phyloP scores from a whole-genome alignment of 1,139 yeast genomes.

The Taphrina flavorubra region DNA sequence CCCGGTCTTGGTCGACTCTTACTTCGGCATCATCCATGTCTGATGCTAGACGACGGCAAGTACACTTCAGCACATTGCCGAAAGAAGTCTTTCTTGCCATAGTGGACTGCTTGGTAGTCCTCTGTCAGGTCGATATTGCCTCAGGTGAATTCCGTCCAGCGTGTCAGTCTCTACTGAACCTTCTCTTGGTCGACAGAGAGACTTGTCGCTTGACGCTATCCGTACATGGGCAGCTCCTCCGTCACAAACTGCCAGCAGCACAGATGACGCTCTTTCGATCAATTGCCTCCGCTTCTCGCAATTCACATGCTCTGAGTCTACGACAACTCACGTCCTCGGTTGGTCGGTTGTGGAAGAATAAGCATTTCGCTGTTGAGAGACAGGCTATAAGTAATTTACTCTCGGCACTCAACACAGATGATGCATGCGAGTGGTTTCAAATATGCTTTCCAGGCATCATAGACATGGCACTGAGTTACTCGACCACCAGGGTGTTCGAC shows the following conservation, averaged over 20 bases:
- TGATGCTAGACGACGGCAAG: background rate
- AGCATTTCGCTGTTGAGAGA: background rate
- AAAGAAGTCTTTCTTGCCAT: background rate
- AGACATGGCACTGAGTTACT: constrained; percentile 1
- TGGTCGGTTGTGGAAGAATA: background rate
- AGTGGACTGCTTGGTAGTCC: constrained; percentile 6
- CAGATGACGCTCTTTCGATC: constrained; percentile 18
- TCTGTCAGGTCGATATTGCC: constrained; percentile 3
- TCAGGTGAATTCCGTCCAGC: constrained; percentile 11
- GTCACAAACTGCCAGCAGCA: background rate
- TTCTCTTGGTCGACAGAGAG: background rate
- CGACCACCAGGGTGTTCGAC: constrained; percentile 11
- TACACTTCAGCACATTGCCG: constrained; percentile 4
- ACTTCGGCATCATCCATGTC: background rate
- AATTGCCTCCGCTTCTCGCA: constrained; percentile 3
- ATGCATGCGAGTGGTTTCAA: constrained; percentile 7
- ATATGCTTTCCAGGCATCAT: constrained; percentile 20
- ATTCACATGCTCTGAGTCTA: constrained; percentile 2
- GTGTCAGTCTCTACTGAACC: background rate
- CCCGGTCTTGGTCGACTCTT: background rate
- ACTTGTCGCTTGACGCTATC: background rate
- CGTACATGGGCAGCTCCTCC: background rate
- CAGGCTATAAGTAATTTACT: constrained; percentile 6
- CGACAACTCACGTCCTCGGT: background rate
- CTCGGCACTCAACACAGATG: constrained; percentile 5